Conservation (phyloP, 306 rosid species). For the Dalbergia cultrata region DNA sequence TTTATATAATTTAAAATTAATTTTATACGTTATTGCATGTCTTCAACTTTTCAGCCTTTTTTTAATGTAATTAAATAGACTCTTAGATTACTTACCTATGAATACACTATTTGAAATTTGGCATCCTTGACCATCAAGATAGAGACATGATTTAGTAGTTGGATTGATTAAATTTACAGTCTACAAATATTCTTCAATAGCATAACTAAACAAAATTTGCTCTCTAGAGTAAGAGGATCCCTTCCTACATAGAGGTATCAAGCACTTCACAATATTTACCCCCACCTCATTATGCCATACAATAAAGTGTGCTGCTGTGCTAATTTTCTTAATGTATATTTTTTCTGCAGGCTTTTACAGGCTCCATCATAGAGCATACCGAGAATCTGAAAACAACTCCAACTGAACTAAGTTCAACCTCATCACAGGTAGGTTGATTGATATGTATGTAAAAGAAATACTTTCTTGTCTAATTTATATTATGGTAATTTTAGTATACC, state of each 20-base stretch:
- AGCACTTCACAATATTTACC: background rate
- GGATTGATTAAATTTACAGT: no score
- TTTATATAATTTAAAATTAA: background rate
- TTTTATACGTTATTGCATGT: background rate
- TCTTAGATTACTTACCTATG: no score
- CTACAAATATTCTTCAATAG: background rate
- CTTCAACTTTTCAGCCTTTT: no score
- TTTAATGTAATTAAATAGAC: background rate
- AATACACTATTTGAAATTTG: background rate
- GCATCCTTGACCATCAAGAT: background rate
- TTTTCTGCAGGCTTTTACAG: conserved; percentile 81
- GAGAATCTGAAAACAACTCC: conserved; percentile 51
- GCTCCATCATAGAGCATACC: conserved; percentile 78
- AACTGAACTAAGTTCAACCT: conserved; percentile 52
- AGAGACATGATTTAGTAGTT: no score
- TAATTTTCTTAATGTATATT: conserved; percentile 4
- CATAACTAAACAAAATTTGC: background rate
- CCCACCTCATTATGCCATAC: background rate
- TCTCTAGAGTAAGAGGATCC: background rate
- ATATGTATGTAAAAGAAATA: conserved; percentile 23
- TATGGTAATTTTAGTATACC: background rate
- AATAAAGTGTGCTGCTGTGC: background rate
- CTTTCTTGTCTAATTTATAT: conserved; percentile 5
- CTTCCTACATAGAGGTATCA: background rate
- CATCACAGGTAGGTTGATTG: conserved; percentile 63